Evolutionary conservation across 352 stramenopile species (phyloP).

Genomic region (Peronosclerospora sorghi): DNA sequence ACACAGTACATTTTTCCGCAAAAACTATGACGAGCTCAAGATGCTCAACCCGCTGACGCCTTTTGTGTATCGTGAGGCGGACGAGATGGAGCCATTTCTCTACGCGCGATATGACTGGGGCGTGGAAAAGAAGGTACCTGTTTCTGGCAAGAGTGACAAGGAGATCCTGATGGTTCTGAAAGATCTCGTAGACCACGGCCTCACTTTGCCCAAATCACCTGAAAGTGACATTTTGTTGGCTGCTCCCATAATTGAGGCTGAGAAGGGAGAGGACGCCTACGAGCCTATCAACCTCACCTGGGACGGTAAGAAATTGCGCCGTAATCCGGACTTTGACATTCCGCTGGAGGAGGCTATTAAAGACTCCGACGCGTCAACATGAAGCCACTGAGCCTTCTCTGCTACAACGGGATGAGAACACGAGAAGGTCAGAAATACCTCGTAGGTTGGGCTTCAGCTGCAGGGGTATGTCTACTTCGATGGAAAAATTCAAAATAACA

Average conservation of each 20-base stretch:
- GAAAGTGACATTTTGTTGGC: conserved; percentile 73
- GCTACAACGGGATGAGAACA: not conserved
- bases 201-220: conserved; percentile 69
- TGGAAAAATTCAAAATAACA: too few species aligned
- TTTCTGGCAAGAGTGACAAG: conserved; percentile 76
- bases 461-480: too few species aligned
- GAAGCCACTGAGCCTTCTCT: too few species aligned
- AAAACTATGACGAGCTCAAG: conserved; percentile 83
- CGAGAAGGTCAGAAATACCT: not conserved
- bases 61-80: conserved; percentile 79
- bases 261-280: conserved; percentile 58
- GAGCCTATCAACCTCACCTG: conserved; percentile 77
- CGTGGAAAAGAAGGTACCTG: conserved; percentile 72
- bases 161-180: conserved; percentile 70
- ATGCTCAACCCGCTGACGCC: conserved; percentile 79
- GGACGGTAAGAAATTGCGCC: conserved; percentile 66
- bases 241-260: conserved; percentile 62
- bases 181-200: conserved; percentile 61
- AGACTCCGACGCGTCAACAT: conserved; percentile 19
- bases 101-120: conserved; percentile 83
- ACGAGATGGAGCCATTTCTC: conserved; percentile 82
- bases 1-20: conserved; percentile 69
- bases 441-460: conserved; percentile 2
- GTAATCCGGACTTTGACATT: conserved; percentile 79
- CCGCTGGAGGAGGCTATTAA: conserved; percentile 60